Percentiles rank a stretch among this genome's conserved stretches.
Conservation (phyloP, 176 grass and related monocot genomes). For the Tuctoria greenei region DNA sequence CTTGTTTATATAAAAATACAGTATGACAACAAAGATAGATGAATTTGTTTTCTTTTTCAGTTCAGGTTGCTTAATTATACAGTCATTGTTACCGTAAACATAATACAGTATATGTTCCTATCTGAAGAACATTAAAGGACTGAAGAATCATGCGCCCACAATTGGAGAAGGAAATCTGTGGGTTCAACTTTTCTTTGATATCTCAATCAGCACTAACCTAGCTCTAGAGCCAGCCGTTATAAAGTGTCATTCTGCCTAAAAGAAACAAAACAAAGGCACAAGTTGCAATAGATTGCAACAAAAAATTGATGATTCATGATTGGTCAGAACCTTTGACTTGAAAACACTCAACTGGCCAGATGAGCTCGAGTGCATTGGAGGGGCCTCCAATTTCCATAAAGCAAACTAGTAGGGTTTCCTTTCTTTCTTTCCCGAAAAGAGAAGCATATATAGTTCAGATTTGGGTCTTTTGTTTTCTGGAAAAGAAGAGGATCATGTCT, state of each 20-base stretch:
- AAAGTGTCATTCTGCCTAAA: constrained; percentile 13
- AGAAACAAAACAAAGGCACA: not conserved
- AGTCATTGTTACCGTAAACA: constrained; percentile 7
- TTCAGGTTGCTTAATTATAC: constrained; percentile 12
- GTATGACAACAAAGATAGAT: constrained; percentile 6
- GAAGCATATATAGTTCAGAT: not conserved
- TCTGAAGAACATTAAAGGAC: not conserved
- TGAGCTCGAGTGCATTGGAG: constrained; percentile 27
- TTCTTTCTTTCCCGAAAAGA: constrained; percentile 34
- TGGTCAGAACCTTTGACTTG: constrained; percentile 38
- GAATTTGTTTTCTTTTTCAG: not conserved
- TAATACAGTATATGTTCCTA: not conserved
- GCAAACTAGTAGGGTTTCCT: constrained; percentile 25
- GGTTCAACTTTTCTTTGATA: constrained; percentile 8
- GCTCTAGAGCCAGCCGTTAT: constrained; percentile 5
- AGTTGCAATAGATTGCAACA: constrained; percentile 23
- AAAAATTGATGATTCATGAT: constrained; percentile 24
- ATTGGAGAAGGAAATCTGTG: constrained; percentile 2
- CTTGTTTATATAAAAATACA: not conserved
- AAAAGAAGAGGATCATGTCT: constrained; percentile 3
- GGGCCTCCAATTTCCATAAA: constrained; percentile 32
- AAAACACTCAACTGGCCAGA: constrained; percentile 28
- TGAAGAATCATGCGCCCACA: not conserved
- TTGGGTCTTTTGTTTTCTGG: not conserved
- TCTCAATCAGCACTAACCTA: not conserved